Evolutionary conservation across 805 yeast genomes (phyloP).

Genomic region (Candida methanosorbosa): DNA sequence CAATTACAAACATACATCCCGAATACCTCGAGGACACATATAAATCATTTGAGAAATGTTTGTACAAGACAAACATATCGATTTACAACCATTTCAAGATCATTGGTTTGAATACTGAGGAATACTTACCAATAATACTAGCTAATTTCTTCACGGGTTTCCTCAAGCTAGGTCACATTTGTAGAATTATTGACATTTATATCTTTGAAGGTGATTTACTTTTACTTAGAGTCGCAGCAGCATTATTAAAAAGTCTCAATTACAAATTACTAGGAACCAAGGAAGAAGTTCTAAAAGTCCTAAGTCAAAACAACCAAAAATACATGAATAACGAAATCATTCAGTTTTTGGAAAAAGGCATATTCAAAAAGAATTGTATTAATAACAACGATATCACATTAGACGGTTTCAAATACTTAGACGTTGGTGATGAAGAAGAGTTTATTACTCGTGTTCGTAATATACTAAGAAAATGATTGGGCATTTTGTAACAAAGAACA

Average conservation of each 20-base stretch:
- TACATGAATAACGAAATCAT: slow-evolving; percentile 13
- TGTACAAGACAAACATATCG: slow-evolving; percentile 34
- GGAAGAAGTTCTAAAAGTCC: slow-evolving; percentile 32
- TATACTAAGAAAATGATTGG: slow-evolving; percentile 21
- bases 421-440: slow-evolving; percentile 41
- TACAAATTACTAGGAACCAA: slow-evolving; percentile 43
- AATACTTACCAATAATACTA: slow-evolving; percentile 35
- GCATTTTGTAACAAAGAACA: too few species aligned
- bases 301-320: slow-evolving; percentile 27
- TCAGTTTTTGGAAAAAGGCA: neutral
- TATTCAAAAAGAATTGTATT: slow-evolving; percentile 6
- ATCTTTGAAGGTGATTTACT: slow-evolving; percentile 55
- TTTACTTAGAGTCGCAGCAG: slow-evolving; percentile 44
- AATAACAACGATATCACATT: neutral
- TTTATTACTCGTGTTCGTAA: slow-evolving; percentile 35
- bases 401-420: slow-evolving; percentile 26
- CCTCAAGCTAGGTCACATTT: slow-evolving; percentile 35
- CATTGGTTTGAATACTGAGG: slow-evolving; percentile 30
- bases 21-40: slow-evolving; percentile 30
- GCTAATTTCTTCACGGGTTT: slow-evolving; percentile 37
- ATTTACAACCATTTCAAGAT: slow-evolving; percentile 42
- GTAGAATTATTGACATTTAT: slow-evolving; percentile 47
- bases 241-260: slow-evolving; percentile 37
- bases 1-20: slow-evolving; percentile 6
- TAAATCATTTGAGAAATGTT: slow-evolving; percentile 37